Evolutionary conservation across 176 grass and related monocot genomes (phyloP).

Genomic region (Eleusine indica): DNA sequence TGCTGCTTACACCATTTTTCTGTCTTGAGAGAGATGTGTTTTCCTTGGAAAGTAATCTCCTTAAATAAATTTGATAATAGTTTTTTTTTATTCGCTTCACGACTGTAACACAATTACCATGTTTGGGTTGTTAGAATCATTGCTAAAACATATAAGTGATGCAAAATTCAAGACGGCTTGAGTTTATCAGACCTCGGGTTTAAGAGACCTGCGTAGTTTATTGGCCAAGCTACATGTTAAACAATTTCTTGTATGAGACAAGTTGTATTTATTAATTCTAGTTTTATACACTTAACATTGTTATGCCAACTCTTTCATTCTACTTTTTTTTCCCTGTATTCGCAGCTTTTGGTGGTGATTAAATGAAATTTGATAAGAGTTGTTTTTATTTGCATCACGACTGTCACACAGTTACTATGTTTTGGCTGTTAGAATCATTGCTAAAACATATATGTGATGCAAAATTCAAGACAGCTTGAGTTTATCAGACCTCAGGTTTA

Average conservation of each 20-base stretch:
- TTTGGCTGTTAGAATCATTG: constrained; percentile 57
- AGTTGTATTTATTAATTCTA: constrained; percentile 38
- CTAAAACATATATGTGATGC: constrained; percentile 64
- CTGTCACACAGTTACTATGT: constrained; percentile 54
- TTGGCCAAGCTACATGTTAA: constrained; percentile 60
- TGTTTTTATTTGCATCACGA: constrained; percentile 39
- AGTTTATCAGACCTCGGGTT: constrained; percentile 77
- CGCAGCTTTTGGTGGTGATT: background rate
- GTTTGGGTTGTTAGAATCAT: constrained; percentile 55
- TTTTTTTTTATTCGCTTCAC: constrained; percentile 42
- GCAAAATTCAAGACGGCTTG: constrained; percentile 65
- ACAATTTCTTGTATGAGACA: constrained; percentile 8
- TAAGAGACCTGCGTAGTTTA: constrained; percentile 67
- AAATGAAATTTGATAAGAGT: constrained; percentile 3
- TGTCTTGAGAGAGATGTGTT: background rate
- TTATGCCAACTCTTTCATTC: no score
- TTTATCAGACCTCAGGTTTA: constrained; percentile 76
- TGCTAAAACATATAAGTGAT: constrained; percentile 63
- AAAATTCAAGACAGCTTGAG: constrained; percentile 63
- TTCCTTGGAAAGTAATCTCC: constrained; percentile 1
- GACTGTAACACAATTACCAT: constrained; percentile 53
- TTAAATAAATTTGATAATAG: constrained; percentile 3
- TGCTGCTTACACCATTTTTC: background rate
- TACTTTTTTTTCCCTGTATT: background rate
- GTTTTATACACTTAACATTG: constrained; percentile 27